Percentiles rank a stretch among this genome's conserved stretches.
phyloP scores from a whole-genome alignment of 2,329 filamentous ascomycete genomes.

The Didymella glomerata region DNA sequence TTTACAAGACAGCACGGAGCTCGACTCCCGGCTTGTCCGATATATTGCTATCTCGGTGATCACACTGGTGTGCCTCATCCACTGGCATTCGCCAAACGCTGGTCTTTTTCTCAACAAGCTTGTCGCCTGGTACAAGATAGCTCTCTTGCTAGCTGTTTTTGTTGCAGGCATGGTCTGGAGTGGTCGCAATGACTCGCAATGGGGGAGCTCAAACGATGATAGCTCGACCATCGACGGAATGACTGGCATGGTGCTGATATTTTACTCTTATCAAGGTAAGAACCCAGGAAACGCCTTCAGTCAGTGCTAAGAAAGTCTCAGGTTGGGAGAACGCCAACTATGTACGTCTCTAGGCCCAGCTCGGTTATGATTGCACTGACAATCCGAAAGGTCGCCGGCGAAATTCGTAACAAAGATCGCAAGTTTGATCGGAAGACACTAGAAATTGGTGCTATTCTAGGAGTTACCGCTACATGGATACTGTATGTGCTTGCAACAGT shows the following conservation, averaged over 20 bases:
- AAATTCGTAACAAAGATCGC: no score
- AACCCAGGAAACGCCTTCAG: not conserved
- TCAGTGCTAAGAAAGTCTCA: not conserved
- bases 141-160: conserved; percentile 44
- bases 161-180: not conserved
- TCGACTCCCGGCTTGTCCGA: conserved; percentile 43
- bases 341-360: not conserved
- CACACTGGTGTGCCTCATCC: conserved; percentile 50
- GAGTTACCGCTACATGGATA: not conserved
- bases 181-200: not conserved
- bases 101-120: conserved; percentile 50
- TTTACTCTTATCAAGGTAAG: conserved; percentile 1
- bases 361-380: no score
- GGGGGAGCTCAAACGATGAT: not conserved
- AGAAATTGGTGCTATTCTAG: not conserved
- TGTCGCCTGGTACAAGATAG: conserved; percentile 51
- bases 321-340: not conserved
- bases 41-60: conserved; percentile 48
- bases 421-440: not conserved
- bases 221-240: not conserved
- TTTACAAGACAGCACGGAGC: no score
- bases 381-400: no score
- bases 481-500: not conserved
- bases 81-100: conserved; percentile 46
- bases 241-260: not conserved